Base-by-base conservation (phyloP, 768 basidiomycete species). In the Phanerochaete sordida region DNA sequence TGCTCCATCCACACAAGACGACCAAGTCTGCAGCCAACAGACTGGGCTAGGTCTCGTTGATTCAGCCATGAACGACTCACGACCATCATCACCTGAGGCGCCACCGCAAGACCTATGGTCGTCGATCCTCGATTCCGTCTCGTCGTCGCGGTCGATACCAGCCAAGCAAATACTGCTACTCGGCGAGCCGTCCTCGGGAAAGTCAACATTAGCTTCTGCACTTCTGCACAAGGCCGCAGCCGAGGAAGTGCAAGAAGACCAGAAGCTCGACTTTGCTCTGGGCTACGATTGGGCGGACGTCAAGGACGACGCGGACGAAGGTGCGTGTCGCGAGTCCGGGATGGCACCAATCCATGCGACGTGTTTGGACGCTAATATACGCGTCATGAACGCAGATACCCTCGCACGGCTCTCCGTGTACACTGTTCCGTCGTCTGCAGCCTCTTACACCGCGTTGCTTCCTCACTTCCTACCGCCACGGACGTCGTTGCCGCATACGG, bases 251-350 rank as follows among this genome's bases (percentile, higher is more conserved):
- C 82, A 82, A 64, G 84, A 85, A 63, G 83, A 85, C 60, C 78
- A 82, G 48, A 79, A 80, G 57, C 76, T 77, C 8, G 92, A 95
- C 66, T 89, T 95, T 73, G 92, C 93, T 0, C 72, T 98, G 64
- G 94, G 95, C 39, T 98, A 95, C 69, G 91, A 95, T 65, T 96
- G 93, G 81, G 81, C 91, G 3, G 91, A 97, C 68, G 84, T 97
- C 27, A 79, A 87, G 54, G 94, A 98, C 67, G 95, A 97, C 27
- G 94, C 86, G 3, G 95, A 97, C 68, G 95, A 97, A 85, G 95
- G 95, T 88, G 61, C 62, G 85, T 74, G 16, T 27, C 39, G 37
- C 21, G 12, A 44, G 24, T 23, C 35, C 24, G 46, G 53, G 33
- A 27, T 39, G 12, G 57, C 26, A 54, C 44, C 9, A n/a, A n/a